Evolutionary conservation across 192 early-diverging fungal genomes (phyloP).

Genomic region (Coemansia sp.): DNA sequence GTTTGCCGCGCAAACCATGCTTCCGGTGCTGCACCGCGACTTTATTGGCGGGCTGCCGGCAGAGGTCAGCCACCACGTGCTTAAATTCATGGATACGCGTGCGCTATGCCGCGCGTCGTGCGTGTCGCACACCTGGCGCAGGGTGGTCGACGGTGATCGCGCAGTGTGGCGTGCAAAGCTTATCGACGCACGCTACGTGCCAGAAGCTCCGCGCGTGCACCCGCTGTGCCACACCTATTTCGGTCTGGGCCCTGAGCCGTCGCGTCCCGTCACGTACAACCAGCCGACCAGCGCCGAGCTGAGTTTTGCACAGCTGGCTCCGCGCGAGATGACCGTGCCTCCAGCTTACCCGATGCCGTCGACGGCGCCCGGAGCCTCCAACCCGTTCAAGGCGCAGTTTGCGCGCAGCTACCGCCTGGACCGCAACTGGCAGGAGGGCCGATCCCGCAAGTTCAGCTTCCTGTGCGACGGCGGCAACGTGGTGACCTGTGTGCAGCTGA

Average conservation of each 20-base stretch:
- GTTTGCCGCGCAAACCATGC: conserved; percentile 86
- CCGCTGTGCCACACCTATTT: conserved; percentile 47
- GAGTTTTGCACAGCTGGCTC: conserved; percentile 23
- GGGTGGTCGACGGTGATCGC: conserved; percentile 71
- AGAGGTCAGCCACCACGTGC: conserved; percentile 74
- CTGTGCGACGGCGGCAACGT: conserved; percentile 77
- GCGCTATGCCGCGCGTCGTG: conserved; percentile 78
- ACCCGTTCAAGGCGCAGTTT: conserved; percentile 80
- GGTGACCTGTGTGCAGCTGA: conserved; percentile 96
- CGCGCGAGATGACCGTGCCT: conserved; percentile 10
- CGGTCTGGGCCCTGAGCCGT: conserved; percentile 34
- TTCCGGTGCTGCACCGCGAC: conserved; percentile 89
- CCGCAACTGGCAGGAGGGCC: conserved; percentile 81
- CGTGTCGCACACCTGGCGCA: conserved; percentile 79
- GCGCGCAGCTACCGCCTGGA: conserved; percentile 75
- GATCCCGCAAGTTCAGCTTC: conserved; percentile 76
- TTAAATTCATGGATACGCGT: conserved; percentile 78
- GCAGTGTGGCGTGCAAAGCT: conserved; percentile 46
- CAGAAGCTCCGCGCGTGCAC: conserved; percentile 25
- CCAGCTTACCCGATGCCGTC: conserved; percentile 7
- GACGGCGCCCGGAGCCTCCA: not conserved
- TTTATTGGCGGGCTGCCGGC: conserved; percentile 75
- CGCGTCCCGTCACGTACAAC: conserved; percentile 9
- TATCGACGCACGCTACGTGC: conserved; percentile 36
- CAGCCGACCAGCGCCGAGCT: conserved; percentile 31